Conservation (phyloP, 1,139 yeast species). For the Blastobotrys buckinghamii region DNA sequence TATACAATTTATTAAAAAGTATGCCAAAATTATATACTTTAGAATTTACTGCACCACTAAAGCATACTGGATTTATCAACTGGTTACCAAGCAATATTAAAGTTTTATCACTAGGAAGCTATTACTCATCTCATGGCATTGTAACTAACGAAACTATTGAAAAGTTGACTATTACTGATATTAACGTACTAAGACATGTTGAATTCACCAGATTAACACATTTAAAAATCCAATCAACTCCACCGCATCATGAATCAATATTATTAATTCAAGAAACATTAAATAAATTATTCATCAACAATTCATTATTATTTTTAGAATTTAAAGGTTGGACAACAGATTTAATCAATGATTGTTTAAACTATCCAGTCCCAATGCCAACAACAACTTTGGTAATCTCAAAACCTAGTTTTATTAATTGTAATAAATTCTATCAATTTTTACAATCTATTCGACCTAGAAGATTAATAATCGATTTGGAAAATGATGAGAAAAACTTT, state of each 20-base stretch:
- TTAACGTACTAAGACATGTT: background rate
- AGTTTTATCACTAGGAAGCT: background rate
- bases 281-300: background rate
- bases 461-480: background rate
- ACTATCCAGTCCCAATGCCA: background rate
- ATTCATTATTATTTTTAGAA: background rate
- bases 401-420: background rate
- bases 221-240: background rate
- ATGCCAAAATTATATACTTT: background rate
- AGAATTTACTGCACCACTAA: conserved; percentile 3
- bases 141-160: background rate
- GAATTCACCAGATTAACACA: background rate
- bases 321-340: background rate
- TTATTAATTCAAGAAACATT: background rate
- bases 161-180: background rate
- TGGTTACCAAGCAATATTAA: background rate
- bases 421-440: background rate
- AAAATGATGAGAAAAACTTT: no score
- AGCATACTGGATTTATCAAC: background rate
- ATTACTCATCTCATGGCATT: background rate
- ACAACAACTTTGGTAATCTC: background rate
- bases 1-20: background rate
- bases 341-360: background rate
- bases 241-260: background rate
- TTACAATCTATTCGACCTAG: background rate